Conservation (phyloP, 148 eudicot species). For the Selenicereus undatus region DNA sequence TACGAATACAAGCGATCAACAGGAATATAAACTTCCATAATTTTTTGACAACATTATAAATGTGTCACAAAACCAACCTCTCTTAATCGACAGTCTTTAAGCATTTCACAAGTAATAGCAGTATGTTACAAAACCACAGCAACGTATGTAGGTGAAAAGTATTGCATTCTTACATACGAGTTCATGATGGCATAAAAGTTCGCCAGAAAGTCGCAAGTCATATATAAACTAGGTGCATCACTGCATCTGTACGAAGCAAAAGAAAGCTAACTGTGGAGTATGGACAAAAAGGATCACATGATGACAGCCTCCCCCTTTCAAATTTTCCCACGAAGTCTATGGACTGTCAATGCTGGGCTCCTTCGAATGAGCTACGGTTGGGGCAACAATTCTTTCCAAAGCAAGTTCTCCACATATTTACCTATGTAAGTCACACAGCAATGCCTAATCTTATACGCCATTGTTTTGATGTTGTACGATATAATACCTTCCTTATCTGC, state of each 20-base stretch:
- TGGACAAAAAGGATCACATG: not conserved
- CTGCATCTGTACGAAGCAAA: not conserved
- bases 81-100: too few relatives aligned
- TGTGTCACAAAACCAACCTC: too few relatives aligned
- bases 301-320: not conserved
- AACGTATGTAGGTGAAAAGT: not conserved
- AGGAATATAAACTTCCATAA: too few relatives aligned
- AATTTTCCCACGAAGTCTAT: not conserved
- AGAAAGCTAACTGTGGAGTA: not conserved
- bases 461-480: not conserved
- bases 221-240: too few relatives aligned
- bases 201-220: not conserved
- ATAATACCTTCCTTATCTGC: not conserved
- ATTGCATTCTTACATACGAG: not conserved
- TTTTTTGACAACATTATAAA: too few relatives aligned
- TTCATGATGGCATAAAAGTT: not conserved
- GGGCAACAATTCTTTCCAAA: constrained; percentile 3
- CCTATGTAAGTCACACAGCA: not conserved
- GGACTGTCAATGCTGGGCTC: not conserved
- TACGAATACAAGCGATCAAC: too few relatives aligned
- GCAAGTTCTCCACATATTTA: constrained; percentile 3
- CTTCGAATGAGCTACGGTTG: not conserved
- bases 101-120: too few relatives aligned
- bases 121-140: too few relatives aligned
- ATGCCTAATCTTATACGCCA: not conserved